These are phyloP conservation scores for Diaporthe destruens DNA, from an alignment of 2,329 filamentous ascomycete genomes.

Conservation along the genomic window DNA sequence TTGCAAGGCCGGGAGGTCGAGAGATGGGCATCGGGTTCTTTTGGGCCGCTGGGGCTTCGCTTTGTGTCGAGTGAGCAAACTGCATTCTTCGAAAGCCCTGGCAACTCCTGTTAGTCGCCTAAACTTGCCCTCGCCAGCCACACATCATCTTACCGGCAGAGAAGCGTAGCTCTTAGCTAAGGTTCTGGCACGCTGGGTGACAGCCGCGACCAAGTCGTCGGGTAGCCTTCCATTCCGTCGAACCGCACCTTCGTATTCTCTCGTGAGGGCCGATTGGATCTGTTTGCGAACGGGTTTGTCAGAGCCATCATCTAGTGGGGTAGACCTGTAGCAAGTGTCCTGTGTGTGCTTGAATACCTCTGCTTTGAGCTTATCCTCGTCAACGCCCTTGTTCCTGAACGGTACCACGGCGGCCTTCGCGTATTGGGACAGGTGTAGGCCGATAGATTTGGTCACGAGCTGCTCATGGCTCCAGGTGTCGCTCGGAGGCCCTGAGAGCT, in stretches of 20 bases:
- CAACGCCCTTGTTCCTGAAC: background rate
- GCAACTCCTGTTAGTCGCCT: background rate
- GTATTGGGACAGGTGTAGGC: slow-evolving; percentile 4
- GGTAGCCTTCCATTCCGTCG: background rate
- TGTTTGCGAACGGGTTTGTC: slow-evolving; percentile 2
- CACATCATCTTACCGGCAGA: slow-evolving; percentile 32
- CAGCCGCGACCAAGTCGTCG: background rate
- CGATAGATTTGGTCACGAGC: background rate
- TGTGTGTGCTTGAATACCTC: slow-evolving; percentile 23
- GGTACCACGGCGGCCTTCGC: slow-evolving; percentile 19
- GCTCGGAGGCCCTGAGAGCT: slow-evolving; percentile 10
- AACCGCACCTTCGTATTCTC: slow-evolving; percentile 6
- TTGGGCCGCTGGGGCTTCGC: background rate
- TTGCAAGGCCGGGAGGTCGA: background rate
- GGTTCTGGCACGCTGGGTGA: background rate
- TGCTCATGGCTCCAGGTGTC: background rate
- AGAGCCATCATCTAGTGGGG: background rate
- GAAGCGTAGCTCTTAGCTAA: slow-evolving; percentile 5
- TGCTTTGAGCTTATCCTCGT: slow-evolving; percentile 2
- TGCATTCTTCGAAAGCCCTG: slow-evolving; percentile 32
- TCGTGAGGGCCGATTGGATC: slow-evolving; percentile 19
- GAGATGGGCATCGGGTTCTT: background rate
- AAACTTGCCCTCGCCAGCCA: background rate
- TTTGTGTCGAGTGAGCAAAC: background rate
- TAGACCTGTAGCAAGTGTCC: background rate